Evolutionary conservation across 805 yeast genomes (phyloP).

Genomic region (Saccharomyces kudriavzevii): DNA sequence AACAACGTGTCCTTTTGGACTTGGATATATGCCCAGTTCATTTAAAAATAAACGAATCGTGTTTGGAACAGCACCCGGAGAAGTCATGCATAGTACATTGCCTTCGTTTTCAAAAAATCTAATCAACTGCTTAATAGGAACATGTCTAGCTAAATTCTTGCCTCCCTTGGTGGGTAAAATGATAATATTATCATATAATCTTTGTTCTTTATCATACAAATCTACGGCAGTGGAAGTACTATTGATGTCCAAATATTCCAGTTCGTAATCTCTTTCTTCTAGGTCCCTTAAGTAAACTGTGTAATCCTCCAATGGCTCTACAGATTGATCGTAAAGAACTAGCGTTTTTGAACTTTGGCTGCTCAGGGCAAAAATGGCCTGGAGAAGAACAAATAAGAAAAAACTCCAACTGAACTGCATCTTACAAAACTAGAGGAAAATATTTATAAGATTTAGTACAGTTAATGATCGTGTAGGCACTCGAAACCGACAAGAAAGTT

Average conservation of each 20-base stretch:
- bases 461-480: neutral
- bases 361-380: constrained; percentile 10
- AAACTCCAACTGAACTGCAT: neutral
- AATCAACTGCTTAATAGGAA: constrained; percentile 44
- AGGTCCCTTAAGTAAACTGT: constrained; percentile 24
- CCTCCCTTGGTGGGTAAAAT: constrained; percentile 48
- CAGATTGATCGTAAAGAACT: constrained; percentile 29
- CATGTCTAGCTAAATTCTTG: constrained; percentile 34
- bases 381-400: neutral
- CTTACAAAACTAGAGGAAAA: neutral
- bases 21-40: constrained; percentile 76
- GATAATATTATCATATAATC: constrained; percentile 47
- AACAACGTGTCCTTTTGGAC: constrained; percentile 62
- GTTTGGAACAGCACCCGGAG: constrained; percentile 47
- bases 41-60: constrained; percentile 58
- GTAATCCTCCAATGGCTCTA: constrained; percentile 21
- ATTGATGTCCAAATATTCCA: constrained; percentile 22
- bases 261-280: constrained; percentile 29
- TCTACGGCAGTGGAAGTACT: constrained; percentile 12
- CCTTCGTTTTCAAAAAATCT: constrained; percentile 62
- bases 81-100: constrained; percentile 57
- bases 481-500: neutral
- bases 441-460: neutral
- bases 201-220: constrained; percentile 34
- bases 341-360: constrained; percentile 25